Evolutionary conservation across 1,139 yeast genomes (phyloP).

Genomic region (Pichia sp.): DNA sequence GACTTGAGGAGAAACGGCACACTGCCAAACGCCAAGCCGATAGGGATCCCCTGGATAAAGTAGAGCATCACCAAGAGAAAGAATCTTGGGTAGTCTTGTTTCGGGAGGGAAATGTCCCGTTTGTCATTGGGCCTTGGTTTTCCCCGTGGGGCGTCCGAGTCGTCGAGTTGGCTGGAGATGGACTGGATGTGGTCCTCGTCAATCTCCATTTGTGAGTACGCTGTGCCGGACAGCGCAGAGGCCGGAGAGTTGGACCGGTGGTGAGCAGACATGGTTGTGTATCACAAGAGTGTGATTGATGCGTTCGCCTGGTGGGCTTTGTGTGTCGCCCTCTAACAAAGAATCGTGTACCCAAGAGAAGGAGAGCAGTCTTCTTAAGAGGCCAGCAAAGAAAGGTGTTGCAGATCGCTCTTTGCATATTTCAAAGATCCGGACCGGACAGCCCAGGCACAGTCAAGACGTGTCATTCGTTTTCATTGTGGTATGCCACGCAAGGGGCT

Average conservation of each 20-base stretch:
- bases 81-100: constrained; percentile 65
- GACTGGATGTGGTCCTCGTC: constrained; percentile 13
- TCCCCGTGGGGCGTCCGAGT: neutral
- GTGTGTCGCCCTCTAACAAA: no score
- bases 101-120: constrained; percentile 31
- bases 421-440: neutral
- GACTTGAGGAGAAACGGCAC: constrained; percentile 88
- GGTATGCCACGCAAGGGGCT: no score
- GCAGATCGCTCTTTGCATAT: neutral
- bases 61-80: constrained; percentile 66
- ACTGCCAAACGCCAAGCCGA: constrained; percentile 92
- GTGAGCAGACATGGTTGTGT: constrained; percentile 12
- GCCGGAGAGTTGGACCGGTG: neutral
- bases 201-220: constrained; percentile 10
- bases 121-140: neutral
- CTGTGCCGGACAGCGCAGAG: neutral
- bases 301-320: no score
- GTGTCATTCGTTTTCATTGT: no score
- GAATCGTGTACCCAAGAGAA: no score
- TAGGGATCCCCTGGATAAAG: constrained; percentile 89
- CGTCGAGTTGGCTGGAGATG: neutral
- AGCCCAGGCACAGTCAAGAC: neutral
- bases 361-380: no score
- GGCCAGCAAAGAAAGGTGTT: neutral
- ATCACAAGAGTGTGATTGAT: neutral